Base-by-base conservation (phyloP, 148 eudicot species). In the Heliamphora exappendiculata region DNA sequence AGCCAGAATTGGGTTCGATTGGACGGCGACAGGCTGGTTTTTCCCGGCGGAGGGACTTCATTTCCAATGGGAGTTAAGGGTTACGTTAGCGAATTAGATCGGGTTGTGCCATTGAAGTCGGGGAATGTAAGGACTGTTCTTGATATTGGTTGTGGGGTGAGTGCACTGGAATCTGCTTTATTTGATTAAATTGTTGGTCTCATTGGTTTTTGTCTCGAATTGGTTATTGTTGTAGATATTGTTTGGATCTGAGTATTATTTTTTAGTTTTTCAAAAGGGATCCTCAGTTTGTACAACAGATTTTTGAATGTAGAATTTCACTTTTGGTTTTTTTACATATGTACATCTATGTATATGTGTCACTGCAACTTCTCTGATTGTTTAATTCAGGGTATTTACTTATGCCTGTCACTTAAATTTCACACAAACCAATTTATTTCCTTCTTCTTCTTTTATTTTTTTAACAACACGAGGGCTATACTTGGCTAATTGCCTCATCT, bases 61-160 rank as follows among this genome's bases (percentile, higher is more conserved):
- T 86, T 88, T 70, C 67, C 76, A 8, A n/a, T 22, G 11, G 91
- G 89, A 13, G 86, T 83, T 37, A 80, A 79, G 81, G 85, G 82
- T 13, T 88, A 88, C 55, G 22, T 86, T 11, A 75, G 67, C 20
- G 36, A 71, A 26, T 79, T 88, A n/a, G 70, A 73, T n/a, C 73
- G 70, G 72, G 53, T 84, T 79, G 67, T 88, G 80, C 81, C 80
- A 14, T 67, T 88, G 36, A 83, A 75, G 67, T 76, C 85, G 17
- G 86, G 91, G 57, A 45, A 49, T 60, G 81, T 88, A 17, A 76
- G 91, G 75, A 86, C 88, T 73, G 86, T 72, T 71, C 86, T 88
- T 70, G 91, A 88, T 83, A 60, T 83, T 24, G 91, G 91, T 55
- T 88, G 91, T 79, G 91, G 91, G 86, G 91, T 88, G 81, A 79